phyloP scores from a whole-genome alignment of 352 stramenopile species.

The Phytophthora tentaculata region DNA sequence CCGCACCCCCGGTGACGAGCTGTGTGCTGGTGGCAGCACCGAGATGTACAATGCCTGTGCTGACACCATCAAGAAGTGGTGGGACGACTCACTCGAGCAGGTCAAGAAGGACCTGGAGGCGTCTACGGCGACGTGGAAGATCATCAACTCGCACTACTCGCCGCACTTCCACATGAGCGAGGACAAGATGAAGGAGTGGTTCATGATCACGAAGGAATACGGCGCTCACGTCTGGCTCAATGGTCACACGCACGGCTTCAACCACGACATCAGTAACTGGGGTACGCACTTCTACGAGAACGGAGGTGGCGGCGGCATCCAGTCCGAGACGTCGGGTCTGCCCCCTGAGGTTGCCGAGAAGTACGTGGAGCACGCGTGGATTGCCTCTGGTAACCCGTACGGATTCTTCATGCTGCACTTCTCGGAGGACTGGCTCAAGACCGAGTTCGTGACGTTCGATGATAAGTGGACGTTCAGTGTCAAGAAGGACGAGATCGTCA shows the following conservation, averaged over 20 bases:
- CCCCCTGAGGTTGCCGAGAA: slow-evolving; percentile 75
- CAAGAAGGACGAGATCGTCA: slow-evolving; percentile 74
- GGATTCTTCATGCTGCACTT: slow-evolving; percentile 88
- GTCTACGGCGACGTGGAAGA: slow-evolving; percentile 86
- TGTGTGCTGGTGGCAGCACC: slow-evolving; percentile 69
- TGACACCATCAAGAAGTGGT: slow-evolving; percentile 80
- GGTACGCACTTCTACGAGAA: slow-evolving; percentile 91
- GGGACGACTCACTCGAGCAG: slow-evolving; percentile 72
- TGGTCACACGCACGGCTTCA: slow-evolving; percentile 88
- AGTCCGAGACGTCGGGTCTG: slow-evolving; percentile 83
- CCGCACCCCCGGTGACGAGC: slow-evolving; percentile 57
- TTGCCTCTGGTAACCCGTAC: slow-evolving; percentile 80
- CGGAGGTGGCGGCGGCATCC: slow-evolving; percentile 83
- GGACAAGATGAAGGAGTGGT: slow-evolving; percentile 91
- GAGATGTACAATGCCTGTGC: slow-evolving; percentile 85
- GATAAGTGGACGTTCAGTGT: slow-evolving; percentile 82
- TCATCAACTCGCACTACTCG: slow-evolving; percentile 92
- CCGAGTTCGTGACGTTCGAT: slow-evolving; percentile 87
- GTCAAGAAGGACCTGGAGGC: slow-evolving; percentile 71
- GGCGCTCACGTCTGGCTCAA: slow-evolving; percentile 85
- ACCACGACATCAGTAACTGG: slow-evolving; percentile 87
- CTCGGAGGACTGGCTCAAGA: slow-evolving; percentile 85
- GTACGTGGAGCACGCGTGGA: slow-evolving; percentile 85
- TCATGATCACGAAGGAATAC: slow-evolving; percentile 80
- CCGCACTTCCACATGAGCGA: slow-evolving; percentile 90